phyloP scores from a whole-genome alignment of 768 basidiomycete species.

The Podaxis carcinomalis region DNA sequence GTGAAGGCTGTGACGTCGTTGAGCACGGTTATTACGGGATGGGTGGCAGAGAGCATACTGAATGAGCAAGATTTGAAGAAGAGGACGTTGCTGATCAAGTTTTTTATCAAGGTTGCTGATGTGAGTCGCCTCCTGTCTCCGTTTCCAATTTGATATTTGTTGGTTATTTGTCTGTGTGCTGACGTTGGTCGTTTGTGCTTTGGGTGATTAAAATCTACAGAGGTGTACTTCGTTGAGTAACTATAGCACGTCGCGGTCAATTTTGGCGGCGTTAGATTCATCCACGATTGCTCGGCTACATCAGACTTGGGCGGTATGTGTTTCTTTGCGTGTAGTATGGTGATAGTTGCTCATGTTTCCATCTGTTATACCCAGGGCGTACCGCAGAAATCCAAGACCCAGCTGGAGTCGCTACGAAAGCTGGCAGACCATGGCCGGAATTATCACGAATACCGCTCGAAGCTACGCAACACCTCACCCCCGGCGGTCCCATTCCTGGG shows the following conservation, averaged over 20 bases:
- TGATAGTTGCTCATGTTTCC: conserved; percentile 1
- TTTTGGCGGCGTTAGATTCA: conserved; percentile 92
- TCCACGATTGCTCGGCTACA: conserved; percentile 89
- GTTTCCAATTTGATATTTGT: conserved; percentile 7
- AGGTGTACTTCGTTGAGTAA: conserved; percentile 82
- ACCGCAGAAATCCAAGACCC: conserved; percentile 76
- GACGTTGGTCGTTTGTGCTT: background rate
- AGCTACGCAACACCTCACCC: conserved; percentile 81
- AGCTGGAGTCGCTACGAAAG: conserved; percentile 75
- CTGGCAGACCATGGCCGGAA: conserved; percentile 91
- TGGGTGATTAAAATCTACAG: conserved; percentile 34
- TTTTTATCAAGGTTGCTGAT: conserved; percentile 91
- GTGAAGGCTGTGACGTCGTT: conserved; percentile 83
- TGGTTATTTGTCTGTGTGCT: background rate
- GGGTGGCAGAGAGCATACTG: conserved; percentile 93
- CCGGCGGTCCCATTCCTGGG: conserved; percentile 96
- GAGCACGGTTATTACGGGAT: conserved; percentile 91
- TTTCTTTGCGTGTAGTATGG: background rate
- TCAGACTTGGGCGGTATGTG: conserved; percentile 89
- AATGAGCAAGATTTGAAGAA: conserved; percentile 88
- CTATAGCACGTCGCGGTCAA: conserved; percentile 89
- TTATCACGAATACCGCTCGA: conserved; percentile 86
- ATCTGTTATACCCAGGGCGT: conserved; percentile 50
- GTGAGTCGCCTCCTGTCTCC: conserved; percentile 40
- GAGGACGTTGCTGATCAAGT: conserved; percentile 74